Percentiles rank a stretch among this genome's conserved stretches.
These are phyloP conservation scores for Eleusine indica DNA, from an alignment of 176 grass and related monocot species.

Conservation along the genomic window DNA sequence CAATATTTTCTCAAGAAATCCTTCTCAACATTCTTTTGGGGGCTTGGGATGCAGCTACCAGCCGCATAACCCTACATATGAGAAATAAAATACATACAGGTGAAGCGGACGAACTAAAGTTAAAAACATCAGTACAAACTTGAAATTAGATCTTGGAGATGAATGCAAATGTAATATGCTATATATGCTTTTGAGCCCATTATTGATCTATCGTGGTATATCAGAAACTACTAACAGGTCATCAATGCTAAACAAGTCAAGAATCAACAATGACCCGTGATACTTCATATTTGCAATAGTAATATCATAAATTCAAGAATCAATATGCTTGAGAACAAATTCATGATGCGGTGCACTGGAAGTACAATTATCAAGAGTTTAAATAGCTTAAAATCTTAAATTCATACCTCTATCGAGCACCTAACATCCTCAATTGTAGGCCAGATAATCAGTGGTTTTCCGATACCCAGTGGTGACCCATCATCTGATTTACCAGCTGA, in stretches of 20 bases:
- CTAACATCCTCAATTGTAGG: constrained; percentile 95
- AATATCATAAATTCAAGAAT: constrained; percentile 7
- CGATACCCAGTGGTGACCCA: constrained; percentile 62
- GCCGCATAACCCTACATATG: constrained; percentile 81
- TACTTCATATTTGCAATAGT: neutral
- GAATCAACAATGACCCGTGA: neutral
- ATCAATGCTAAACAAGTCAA: constrained; percentile 4
- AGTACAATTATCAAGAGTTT: constrained; percentile 10
- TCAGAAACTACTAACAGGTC: neutral
- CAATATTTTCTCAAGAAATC: constrained; percentile 95
- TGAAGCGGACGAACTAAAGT: neutral
- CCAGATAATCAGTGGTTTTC: constrained; percentile 86
- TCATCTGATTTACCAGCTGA: constrained; percentile 81
- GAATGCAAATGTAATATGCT: neutral
- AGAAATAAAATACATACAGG: constrained; percentile 29
- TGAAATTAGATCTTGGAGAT: neutral
- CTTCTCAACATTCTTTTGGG: constrained; percentile 97
- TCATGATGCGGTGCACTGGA: neutral
- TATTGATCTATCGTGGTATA: neutral
- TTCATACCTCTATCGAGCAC: constrained; percentile 87
- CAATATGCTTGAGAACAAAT: neutral
- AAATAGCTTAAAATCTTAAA: constrained; percentile 39
- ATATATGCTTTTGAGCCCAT: neutral
- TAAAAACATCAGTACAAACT: constrained; percentile 25
- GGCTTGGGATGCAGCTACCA: constrained; percentile 93